A percentile compares a stretch with the other conserved stretches of the same genome.
Conservation (phyloP, 1,284 basidiomycete species). For the Rugosomyces carneus region DNA sequence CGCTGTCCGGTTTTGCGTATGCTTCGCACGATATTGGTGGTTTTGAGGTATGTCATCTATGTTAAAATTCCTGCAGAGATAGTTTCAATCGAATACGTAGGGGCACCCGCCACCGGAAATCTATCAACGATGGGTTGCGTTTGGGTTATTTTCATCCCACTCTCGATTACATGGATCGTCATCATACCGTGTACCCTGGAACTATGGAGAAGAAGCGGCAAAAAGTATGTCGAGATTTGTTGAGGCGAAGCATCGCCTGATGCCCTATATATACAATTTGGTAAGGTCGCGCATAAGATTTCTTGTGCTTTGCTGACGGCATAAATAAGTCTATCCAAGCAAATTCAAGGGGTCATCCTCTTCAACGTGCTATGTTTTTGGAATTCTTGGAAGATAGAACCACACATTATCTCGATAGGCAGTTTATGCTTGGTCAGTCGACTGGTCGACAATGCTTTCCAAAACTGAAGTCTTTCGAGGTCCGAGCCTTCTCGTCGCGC, state of each 20-base stretch:
- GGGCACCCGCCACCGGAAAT: slow-evolving; percentile 65
- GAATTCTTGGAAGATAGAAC: slow-evolving; percentile 67
- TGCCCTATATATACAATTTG: slow-evolving; percentile 68
- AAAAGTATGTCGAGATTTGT: slow-evolving; percentile 60
- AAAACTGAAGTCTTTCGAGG: slow-evolving; percentile 30
- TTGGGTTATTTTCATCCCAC: slow-evolving; percentile 64
- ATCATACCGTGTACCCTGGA: slow-evolving; percentile 73
- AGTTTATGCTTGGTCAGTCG: slow-evolving; percentile 56
- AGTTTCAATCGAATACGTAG: slow-evolving; percentile 19
- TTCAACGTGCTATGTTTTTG: slow-evolving; percentile 70
- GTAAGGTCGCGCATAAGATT: slow-evolving; percentile 30
- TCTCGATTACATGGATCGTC: slow-evolving; percentile 67
- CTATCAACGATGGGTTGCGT: slow-evolving; percentile 74
- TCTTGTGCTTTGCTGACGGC: slow-evolving; percentile 7
- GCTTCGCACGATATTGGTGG: slow-evolving; percentile 74
- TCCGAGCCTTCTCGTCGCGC: slow-evolving; percentile 65
- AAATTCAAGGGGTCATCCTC: slow-evolving; percentile 50
- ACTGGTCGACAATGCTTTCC: neutral
- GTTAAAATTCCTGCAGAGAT: neutral
- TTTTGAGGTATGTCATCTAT: slow-evolving; percentile 42
- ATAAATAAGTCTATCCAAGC: slow-evolving; percentile 52
- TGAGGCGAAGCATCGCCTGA: slow-evolving; percentile 63
- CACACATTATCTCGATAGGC: slow-evolving; percentile 58
- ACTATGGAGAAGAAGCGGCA: slow-evolving; percentile 67
- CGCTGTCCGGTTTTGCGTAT: slow-evolving; percentile 64